Conservation (phyloP, 345 rosid species). For the Erucastrum elatum region DNA sequence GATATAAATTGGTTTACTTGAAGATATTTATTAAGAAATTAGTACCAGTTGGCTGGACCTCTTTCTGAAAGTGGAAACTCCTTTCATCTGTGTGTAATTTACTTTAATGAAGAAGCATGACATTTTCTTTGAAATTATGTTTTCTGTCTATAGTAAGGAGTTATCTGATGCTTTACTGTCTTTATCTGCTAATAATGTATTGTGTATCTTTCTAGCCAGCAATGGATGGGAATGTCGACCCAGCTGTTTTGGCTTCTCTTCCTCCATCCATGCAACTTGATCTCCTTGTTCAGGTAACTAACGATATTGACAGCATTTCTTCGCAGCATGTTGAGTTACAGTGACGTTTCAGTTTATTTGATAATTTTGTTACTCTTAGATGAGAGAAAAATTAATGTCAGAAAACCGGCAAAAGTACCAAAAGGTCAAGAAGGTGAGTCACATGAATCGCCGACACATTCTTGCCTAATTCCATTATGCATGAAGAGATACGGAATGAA, state of each 20-base stretch:
- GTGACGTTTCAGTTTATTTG: slow-evolving; percentile 11
- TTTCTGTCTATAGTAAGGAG: background rate
- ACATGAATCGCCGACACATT: slow-evolving; percentile 2
- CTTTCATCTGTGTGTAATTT: slow-evolving; percentile 3
- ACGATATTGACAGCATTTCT: slow-evolving; percentile 19
- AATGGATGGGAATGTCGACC: slow-evolving; percentile 70
- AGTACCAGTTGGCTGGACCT: background rate
- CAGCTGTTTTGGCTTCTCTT: slow-evolving; percentile 80
- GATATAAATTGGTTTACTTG: background rate
- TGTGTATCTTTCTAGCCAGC: slow-evolving; percentile 43
- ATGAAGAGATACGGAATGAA: slow-evolving; percentile 6
- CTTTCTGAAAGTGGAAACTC: background rate
- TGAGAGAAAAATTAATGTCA: slow-evolving; percentile 95
- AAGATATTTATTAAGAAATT: background rate
- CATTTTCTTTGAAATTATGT: slow-evolving; percentile 1
- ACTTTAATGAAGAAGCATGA: background rate
- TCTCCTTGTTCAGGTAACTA: slow-evolving; percentile 83
- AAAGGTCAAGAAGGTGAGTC: slow-evolving; percentile 85
- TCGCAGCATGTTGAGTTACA: slow-evolving; percentile 19
- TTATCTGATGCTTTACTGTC: slow-evolving; percentile 13
- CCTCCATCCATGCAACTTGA: slow-evolving; percentile 93
- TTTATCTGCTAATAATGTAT: slow-evolving; percentile 15
- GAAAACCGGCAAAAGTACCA: slow-evolving; percentile 95
- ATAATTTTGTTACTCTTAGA: slow-evolving; percentile 48
- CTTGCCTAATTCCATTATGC: slow-evolving; percentile 6